A percentile compares a stretch with the other conserved stretches of the same genome.
Conservation (phyloP, 2,329 filamentous ascomycete genomes). For the Volutella citrinella region DNA sequence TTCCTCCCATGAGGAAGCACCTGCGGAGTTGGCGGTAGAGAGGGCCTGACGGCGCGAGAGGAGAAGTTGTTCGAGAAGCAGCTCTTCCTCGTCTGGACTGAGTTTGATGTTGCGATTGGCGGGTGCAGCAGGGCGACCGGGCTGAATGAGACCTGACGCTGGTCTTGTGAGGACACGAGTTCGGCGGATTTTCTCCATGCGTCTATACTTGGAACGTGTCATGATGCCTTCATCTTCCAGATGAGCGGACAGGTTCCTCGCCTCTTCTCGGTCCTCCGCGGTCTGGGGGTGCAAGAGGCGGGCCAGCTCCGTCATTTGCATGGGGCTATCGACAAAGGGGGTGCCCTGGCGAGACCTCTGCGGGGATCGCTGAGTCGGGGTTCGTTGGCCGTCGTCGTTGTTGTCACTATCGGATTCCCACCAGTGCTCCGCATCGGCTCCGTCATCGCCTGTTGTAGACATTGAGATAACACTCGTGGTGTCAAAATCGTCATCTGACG, state of each 20-base stretch:
- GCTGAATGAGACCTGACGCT: slow-evolving; percentile 19
- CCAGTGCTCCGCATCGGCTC: slow-evolving; percentile 46
- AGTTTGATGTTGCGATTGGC: slow-evolving; percentile 37
- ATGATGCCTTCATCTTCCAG: slow-evolving; percentile 68
- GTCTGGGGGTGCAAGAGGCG: slow-evolving; percentile 78
- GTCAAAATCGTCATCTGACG: slow-evolving; percentile 59
- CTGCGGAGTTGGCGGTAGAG: too few relatives aligned
- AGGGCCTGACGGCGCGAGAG: slow-evolving; percentile 47
- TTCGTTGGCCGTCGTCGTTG: slow-evolving; percentile 56
- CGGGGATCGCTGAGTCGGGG: slow-evolving; percentile 68
- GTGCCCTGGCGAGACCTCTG: slow-evolving; percentile 47
- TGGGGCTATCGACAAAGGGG: slow-evolving; percentile 57
- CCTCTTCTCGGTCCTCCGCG: slow-evolving; percentile 75
- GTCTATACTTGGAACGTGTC: slow-evolving; percentile 76
- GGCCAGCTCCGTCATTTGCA: slow-evolving; percentile 69
- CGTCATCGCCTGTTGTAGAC: slow-evolving; percentile 39
- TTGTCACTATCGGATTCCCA: slow-evolving; percentile 47
- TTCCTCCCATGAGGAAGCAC: slow-evolving; percentile 63
- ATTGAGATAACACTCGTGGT: slow-evolving; percentile 75
- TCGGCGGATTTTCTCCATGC: slow-evolving; percentile 65
- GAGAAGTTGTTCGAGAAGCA: slow-evolving; percentile 58
- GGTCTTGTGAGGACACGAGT: slow-evolving; percentile 54
- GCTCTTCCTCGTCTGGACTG: slow-evolving; percentile 57
- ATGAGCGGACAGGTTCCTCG: slow-evolving; percentile 76
- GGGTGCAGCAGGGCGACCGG: slow-evolving; percentile 9